These are phyloP conservation scores for Xylaria curta DNA, from an alignment of 495 filamentous ascomycete genomes.

Conservation along the genomic window DNA sequence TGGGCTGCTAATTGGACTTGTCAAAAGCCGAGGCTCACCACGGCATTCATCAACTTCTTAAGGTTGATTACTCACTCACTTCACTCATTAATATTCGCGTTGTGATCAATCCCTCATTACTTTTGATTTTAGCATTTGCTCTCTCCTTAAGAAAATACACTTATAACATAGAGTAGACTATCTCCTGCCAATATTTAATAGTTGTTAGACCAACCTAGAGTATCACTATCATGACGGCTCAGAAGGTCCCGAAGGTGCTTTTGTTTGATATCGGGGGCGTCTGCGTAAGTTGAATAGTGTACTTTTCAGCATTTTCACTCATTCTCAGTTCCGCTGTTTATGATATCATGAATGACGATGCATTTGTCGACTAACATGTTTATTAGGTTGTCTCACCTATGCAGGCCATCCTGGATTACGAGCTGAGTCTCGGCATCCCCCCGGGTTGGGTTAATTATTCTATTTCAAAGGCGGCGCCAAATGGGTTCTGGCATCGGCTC, in stretches of 20 bases:
- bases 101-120: neutral
- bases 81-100: neutral
- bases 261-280: constrained; percentile 98
- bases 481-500: constrained; percentile 85
- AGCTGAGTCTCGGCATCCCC: constrained; percentile 74
- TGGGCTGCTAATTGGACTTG: neutral
- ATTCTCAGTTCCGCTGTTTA: neutral
- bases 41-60: neutral
- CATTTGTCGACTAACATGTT: constrained; percentile 27
- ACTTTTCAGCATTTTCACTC: neutral
- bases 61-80: no score
- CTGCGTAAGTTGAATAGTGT: constrained; percentile 68
- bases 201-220: constrained; percentile 31
- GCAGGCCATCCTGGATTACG: constrained; percentile 90
- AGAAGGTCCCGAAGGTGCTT: constrained; percentile 71
- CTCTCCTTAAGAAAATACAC: neutral
- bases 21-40: constrained; percentile 16
- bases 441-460: constrained; percentile 89
- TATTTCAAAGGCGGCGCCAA: constrained; percentile 77
- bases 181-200: neutral
- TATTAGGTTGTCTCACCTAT: constrained; percentile 88
- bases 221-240: constrained; percentile 38
- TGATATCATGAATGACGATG: neutral
- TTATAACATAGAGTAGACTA: constrained; percentile 3
- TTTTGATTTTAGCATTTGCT: neutral